A percentile compares a stretch with the other conserved stretches of the same genome.
Evolutionary conservation across 257 asterid genomes (phyloP).

Genomic region (Solanum pinnatisectum): DNA sequence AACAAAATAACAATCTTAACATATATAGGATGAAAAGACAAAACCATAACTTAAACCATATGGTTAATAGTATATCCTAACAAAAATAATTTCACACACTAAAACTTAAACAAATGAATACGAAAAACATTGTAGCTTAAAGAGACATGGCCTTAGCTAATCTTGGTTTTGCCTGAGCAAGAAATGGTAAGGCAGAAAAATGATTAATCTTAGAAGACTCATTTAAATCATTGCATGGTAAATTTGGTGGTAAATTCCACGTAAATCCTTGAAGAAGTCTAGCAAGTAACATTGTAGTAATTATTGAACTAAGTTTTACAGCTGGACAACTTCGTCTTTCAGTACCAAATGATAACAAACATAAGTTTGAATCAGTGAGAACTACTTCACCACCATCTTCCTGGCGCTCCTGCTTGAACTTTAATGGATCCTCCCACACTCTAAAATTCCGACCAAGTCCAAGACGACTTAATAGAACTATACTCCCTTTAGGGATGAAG

Average conservation of each 20-base stretch:
- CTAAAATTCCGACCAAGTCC: not conserved
- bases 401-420: not conserved
- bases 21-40: slow-evolving; percentile 1
- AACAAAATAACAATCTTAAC: no score
- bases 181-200: not conserved
- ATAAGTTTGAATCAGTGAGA: not conserved
- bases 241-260: not conserved
- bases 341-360: not conserved
- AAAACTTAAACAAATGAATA: no score
- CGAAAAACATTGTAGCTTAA: not conserved
- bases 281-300: not conserved
- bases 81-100: not conserved
- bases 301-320: not conserved
- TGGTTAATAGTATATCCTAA: no score
- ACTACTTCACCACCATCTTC: not conserved
- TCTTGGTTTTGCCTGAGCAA: not conserved
- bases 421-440: not conserved
- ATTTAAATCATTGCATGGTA: not conserved
- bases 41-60: not conserved
- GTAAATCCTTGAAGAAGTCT: not conserved
- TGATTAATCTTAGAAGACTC: not conserved
- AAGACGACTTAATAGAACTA: slow-evolving; percentile 3
- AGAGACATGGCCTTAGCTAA: not conserved
- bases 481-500: slow-evolving; percentile 11
- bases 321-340: not conserved